phyloP scores from a whole-genome alignment of 495 filamentous ascomycete genomes.

The Trichoderma virens region DNA sequence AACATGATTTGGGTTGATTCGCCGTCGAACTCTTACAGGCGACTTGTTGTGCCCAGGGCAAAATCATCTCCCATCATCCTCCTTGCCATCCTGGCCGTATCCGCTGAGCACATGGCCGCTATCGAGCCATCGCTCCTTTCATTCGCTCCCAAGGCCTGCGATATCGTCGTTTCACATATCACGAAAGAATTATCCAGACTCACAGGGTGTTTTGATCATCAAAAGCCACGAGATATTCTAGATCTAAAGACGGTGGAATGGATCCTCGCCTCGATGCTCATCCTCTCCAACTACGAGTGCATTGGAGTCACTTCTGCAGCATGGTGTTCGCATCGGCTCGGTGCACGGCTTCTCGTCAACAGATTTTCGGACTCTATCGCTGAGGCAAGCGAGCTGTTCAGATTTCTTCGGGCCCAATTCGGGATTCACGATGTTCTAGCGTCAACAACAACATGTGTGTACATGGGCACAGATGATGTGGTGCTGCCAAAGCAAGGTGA shows the following conservation, averaged over 20 bases:
- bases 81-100: neutral
- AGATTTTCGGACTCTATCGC: neutral
- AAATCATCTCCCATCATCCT: neutral
- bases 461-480: neutral
- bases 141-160: neutral
- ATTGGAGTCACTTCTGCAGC: neutral
- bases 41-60: neutral
- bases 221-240: neutral
- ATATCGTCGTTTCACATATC: neutral
- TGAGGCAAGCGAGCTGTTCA: neutral
- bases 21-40: neutral
- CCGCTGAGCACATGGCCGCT: neutral
- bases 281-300: neutral
- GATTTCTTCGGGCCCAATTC: neutral
- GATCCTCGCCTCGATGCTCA: neutral
- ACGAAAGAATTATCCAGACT: neutral
- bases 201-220: neutral
- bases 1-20: neutral
- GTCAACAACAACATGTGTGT: neutral
- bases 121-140: neutral
- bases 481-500: neutral
- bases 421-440: neutral
- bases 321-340: neutral
- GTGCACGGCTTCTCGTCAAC: neutral
- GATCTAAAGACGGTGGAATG: neutral